These are phyloP conservation scores for Kickxella alabastrina DNA, from an alignment of 192 early-diverging fungal genomes.

Conservation along the genomic window DNA sequence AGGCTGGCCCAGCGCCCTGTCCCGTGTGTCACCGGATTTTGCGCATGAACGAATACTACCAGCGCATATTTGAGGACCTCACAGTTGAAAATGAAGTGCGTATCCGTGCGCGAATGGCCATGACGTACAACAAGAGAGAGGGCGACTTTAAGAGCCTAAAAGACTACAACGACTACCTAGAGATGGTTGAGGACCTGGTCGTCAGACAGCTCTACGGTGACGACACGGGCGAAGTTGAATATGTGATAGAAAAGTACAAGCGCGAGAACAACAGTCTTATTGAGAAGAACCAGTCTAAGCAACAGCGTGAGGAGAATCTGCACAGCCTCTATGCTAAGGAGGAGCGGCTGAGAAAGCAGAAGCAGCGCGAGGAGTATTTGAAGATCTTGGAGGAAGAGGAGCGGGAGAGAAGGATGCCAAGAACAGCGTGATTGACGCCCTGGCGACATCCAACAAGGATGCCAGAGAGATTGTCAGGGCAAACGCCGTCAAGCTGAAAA, in stretches of 20 bases:
- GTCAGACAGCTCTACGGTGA: slow-evolving; percentile 83
- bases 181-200: slow-evolving; percentile 76
- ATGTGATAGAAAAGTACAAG: slow-evolving; percentile 69
- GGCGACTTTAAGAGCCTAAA: slow-evolving; percentile 77
- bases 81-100: slow-evolving; percentile 92
- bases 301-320: slow-evolving; percentile 58
- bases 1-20: slow-evolving; percentile 83
- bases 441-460: slow-evolving; percentile 52
- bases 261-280: slow-evolving; percentile 79
- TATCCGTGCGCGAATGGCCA: slow-evolving; percentile 69
- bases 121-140: slow-evolving; percentile 83
- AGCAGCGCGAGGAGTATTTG: slow-evolving; percentile 66
- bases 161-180: slow-evolving; percentile 87
- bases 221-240: slow-evolving; percentile 78
- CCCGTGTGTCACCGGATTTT: slow-evolving; percentile 81
- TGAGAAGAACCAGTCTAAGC: slow-evolving; percentile 53
- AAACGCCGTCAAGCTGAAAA: slow-evolving; percentile 40
- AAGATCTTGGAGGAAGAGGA: slow-evolving; percentile 69
- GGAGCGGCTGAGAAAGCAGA: slow-evolving; percentile 45
- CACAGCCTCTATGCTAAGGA: slow-evolving; percentile 51
- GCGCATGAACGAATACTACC: slow-evolving; percentile 78
- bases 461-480: slow-evolving; percentile 45
- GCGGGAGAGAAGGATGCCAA: slow-evolving; percentile 61
- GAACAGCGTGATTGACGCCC: slow-evolving; percentile 67
- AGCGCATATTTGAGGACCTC: slow-evolving; percentile 91